phyloP scores from a whole-genome alignment of 495 filamentous ascomycete genomes.

The Neurospora sublineolata region DNA sequence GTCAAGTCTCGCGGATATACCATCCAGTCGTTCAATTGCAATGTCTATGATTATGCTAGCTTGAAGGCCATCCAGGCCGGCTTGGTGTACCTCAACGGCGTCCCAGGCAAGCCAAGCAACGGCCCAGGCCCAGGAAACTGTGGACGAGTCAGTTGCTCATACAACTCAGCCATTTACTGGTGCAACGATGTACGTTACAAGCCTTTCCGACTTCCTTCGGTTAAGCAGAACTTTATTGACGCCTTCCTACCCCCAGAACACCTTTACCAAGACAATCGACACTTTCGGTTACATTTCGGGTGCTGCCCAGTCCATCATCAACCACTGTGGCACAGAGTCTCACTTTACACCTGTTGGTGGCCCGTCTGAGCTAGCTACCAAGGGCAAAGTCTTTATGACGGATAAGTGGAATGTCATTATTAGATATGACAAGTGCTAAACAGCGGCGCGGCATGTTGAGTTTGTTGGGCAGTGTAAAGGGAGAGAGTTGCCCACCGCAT shows the following conservation, averaged over 20 bases:
- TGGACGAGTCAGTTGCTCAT: slow-evolving; percentile 15
- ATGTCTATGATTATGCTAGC: no score
- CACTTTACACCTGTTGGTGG: no score
- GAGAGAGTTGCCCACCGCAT: background rate
- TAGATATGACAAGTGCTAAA: background rate
- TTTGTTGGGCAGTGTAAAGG: background rate
- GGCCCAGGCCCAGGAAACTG: slow-evolving; percentile 16
- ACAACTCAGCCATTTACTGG: slow-evolving; percentile 15
- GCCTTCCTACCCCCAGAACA: background rate
- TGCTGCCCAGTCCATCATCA: background rate
- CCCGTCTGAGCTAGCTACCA: background rate
- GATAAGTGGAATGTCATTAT: background rate
- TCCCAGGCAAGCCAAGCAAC: slow-evolving; percentile 2
- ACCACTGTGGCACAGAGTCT: background rate
- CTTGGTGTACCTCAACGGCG: slow-evolving; percentile 6
- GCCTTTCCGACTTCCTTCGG: no score
- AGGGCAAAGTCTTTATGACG: background rate
- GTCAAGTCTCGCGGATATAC: background rate
- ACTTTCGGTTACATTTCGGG: background rate
- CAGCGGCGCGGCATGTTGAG: background rate
- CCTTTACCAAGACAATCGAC: background rate
- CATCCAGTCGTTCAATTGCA: no score
- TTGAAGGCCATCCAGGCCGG: background rate
- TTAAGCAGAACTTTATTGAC: no score
- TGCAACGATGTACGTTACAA: slow-evolving; percentile 18